These are phyloP conservation scores for Nicotiana rustica DNA, from an alignment of 305 asterid species.

Conservation along the genomic window DNA sequence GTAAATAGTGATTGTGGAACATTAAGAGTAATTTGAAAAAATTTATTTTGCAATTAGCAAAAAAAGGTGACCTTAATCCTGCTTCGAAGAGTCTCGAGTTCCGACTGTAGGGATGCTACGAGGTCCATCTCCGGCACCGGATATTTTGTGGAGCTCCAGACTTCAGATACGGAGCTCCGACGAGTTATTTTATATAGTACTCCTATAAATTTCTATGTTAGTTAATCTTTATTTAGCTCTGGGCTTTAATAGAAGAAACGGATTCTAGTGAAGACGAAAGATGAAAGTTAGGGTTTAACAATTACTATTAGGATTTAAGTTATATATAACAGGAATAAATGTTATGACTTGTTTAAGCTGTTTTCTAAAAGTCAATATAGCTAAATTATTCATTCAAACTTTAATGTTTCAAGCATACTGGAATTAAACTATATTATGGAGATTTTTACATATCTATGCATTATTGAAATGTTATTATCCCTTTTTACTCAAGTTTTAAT, in stretches of 20 bases:
- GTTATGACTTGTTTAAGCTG: too few species aligned
- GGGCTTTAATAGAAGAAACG: neutral
- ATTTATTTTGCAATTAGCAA: neutral
- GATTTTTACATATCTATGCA: too few species aligned
- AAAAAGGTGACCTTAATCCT: conserved; percentile 49
- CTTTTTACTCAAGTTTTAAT: too few species aligned
- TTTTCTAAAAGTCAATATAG: too few species aligned
- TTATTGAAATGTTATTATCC: too few species aligned
- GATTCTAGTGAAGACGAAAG: too few species aligned
- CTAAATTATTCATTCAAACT: too few species aligned
- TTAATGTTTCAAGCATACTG: too few species aligned
- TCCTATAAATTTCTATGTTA: neutral
- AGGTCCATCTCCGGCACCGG: conserved; percentile 36
- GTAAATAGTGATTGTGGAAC: conserved; percentile 27
- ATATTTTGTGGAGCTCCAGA: neutral
- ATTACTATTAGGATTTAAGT: too few species aligned
- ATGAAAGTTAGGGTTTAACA: too few species aligned
- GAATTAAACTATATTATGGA: too few species aligned
- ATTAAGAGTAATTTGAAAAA: conserved; percentile 24
- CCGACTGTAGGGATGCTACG: conserved; percentile 47
- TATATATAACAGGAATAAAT: too few species aligned
- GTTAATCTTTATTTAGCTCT: neutral
- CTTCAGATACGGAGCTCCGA: conserved; percentile 24
- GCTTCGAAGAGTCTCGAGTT: conserved; percentile 58
- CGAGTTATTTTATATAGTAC: conserved; percentile 14